Conservation (phyloP, 177 flowering plant species). For the Vitis hybrid region DNA sequence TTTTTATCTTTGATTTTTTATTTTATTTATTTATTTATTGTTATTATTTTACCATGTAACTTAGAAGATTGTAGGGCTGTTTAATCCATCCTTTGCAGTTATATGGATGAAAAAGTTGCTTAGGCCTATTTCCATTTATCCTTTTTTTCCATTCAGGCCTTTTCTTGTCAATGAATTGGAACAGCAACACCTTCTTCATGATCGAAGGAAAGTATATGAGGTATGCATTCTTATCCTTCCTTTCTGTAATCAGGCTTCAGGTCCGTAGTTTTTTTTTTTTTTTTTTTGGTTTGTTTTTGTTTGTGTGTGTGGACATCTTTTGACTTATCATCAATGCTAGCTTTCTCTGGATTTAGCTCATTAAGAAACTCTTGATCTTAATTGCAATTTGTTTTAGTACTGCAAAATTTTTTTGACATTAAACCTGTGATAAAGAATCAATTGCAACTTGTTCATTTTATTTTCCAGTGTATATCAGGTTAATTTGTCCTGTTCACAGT, state of each 20-base stretch:
- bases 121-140: background rate
- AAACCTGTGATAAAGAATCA: no score
- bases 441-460: no score
- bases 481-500: no score
- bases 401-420: no score
- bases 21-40: no score
- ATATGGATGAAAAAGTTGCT: background rate
- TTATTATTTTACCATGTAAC: background rate
- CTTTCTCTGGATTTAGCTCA: background rate
- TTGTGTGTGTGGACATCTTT: background rate
- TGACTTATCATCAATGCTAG: background rate
- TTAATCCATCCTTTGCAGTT: background rate
- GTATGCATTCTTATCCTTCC: conserved; percentile 28
- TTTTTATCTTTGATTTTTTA: background rate
- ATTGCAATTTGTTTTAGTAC: no score
- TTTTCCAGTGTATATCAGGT: no score
- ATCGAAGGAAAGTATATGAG: conserved; percentile 98
- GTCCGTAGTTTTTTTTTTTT: background rate
- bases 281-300: conserved; percentile 12
- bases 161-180: conserved; percentile 88
- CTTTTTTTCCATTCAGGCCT: conserved; percentile 54
- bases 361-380: background rate
- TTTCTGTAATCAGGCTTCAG: background rate
- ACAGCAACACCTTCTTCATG: conserved; percentile 93
- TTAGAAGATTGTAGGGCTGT: background rate